These are phyloP conservation scores for Trichoderma harzianum DNA, from an alignment of 2,329 filamentous ascomycete species.

Conservation along the genomic window DNA sequence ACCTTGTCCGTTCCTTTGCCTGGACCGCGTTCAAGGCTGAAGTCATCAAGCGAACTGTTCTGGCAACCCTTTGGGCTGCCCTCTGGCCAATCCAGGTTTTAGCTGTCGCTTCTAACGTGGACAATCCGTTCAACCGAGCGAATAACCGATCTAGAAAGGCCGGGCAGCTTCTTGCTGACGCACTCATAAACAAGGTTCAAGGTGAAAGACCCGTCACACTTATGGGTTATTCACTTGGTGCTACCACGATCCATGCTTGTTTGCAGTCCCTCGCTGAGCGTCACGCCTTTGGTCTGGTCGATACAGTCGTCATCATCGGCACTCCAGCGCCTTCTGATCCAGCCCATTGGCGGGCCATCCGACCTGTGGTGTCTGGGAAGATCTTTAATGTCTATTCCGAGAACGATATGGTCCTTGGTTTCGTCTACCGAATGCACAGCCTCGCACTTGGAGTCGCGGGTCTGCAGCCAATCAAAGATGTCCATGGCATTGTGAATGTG, in stretches of 20 bases:
- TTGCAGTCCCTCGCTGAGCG: conserved; percentile 72
- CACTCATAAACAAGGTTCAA: conserved; percentile 75
- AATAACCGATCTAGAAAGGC: conserved; percentile 77
- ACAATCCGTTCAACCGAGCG: conserved; percentile 79
- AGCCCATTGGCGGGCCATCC: conserved; percentile 71
- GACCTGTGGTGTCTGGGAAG: conserved; percentile 74
- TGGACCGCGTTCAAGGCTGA: conserved; percentile 72
- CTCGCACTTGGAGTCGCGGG: conserved; percentile 82
- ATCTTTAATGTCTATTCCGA: conserved; percentile 86
- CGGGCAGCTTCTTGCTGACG: conserved; percentile 75
- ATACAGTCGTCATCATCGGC: conserved; percentile 80
- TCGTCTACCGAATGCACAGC: conserved; percentile 80
- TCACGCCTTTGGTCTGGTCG: conserved; percentile 77
- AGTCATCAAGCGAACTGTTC: conserved; percentile 69
- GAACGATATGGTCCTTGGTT: conserved; percentile 83
- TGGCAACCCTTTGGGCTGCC: conserved; percentile 64
- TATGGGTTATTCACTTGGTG: conserved; percentile 78
- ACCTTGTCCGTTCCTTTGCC: conserved; percentile 69
- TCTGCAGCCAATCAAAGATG: conserved; percentile 66
- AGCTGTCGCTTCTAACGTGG: conserved; percentile 64
- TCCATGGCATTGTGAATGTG: conserved; percentile 61
- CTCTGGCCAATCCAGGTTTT: conserved; percentile 68
- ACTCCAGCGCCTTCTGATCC: conserved; percentile 70
- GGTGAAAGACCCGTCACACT: conserved; percentile 78
- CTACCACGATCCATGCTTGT: conserved; percentile 78